Evolutionary conservation across 1,139 yeast genomes (phyloP).

Genomic region (Candida tropicalis): DNA sequence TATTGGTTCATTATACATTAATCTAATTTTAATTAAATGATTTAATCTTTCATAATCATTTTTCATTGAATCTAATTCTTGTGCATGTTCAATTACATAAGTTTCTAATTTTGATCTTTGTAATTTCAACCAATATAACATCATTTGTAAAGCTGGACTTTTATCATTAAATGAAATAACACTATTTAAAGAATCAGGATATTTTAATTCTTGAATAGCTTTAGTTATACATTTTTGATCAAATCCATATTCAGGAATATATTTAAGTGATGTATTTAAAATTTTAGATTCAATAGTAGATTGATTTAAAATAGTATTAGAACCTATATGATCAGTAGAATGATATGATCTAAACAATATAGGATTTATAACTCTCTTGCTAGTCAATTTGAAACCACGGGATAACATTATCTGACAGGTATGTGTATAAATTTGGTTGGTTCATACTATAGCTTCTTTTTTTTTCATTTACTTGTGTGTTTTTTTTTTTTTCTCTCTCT

Average conservation of each 20-base stretch:
- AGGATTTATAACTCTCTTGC: neutral
- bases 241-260: slow-evolving; percentile 76
- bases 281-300: slow-evolving; percentile 34
- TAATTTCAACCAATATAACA: slow-evolving; percentile 43
- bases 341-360: slow-evolving; percentile 27
- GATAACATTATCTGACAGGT: neutral
- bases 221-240: slow-evolving; percentile 57
- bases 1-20: slow-evolving; percentile 62
- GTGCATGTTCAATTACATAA: slow-evolving; percentile 23
- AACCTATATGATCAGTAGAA: slow-evolving; percentile 37
- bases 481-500: neutral
- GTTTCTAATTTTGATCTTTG: slow-evolving; percentile 37
- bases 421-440: neutral
- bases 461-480: neutral
- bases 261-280: slow-evolving; percentile 38
- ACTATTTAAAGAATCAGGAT: slow-evolving; percentile 68
- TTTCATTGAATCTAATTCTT: slow-evolving; percentile 25
- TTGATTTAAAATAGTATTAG: slow-evolving; percentile 35
- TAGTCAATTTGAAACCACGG: neutral
- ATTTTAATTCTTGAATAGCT: slow-evolving; percentile 63
- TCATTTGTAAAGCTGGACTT: slow-evolving; percentile 49
- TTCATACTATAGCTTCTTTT: neutral
- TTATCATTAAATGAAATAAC: slow-evolving; percentile 46
- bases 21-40: slow-evolving; percentile 59
- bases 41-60: slow-evolving; percentile 63